Percentiles rank a stretch among this genome's conserved stretches.
Conservation (phyloP, 2,329 filamentous ascomycete genomes). For the Metarhizium guizhouense region DNA sequence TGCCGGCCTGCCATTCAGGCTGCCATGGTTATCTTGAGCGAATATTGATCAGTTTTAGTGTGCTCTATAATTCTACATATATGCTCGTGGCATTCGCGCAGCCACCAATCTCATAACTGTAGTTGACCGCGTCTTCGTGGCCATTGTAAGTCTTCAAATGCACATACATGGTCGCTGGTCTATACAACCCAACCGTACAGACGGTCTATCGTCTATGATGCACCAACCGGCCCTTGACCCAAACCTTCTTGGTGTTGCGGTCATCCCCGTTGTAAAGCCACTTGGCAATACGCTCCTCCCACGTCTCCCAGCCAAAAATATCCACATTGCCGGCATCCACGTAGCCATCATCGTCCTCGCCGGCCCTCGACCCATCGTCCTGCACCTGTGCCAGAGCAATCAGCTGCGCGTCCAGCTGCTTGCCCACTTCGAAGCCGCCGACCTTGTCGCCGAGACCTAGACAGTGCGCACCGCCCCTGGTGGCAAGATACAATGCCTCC, state of each 20-base stretch:
- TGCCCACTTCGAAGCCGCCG: constrained; percentile 77
- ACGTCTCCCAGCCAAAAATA: constrained; percentile 85
- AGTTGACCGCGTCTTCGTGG: neutral
- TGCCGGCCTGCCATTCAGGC: too few relatives aligned
- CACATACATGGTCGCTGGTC: neutral
- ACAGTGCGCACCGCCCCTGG: constrained; percentile 75
- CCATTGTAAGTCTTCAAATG: neutral
- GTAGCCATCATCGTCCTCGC: constrained; percentile 12
- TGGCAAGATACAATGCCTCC: constrained; percentile 80
- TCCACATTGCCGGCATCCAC: constrained; percentile 60
- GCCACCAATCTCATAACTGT: too few relatives aligned
- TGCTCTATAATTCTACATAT: too few relatives aligned
- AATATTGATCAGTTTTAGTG: too few relatives aligned
- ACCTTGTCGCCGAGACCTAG: constrained; percentile 64
- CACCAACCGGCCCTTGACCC: constrained; percentile 78
- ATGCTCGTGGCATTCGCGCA: too few relatives aligned
- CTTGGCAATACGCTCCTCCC: constrained; percentile 80
- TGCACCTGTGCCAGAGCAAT: constrained; percentile 51
- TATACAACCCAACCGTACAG: neutral
- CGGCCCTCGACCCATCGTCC: constrained; percentile 19
- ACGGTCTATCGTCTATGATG: constrained; percentile 39
- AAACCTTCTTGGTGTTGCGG: constrained; percentile 78
- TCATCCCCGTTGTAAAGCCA: constrained; percentile 95
- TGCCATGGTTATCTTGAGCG: too few relatives aligned
- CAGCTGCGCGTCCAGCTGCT: constrained; percentile 86